Percentiles rank a stretch among this genome's conserved stretches.
Conservation (phyloP, 768 basidiomycete species). For the Hygrophoropsis aurantiaca region DNA sequence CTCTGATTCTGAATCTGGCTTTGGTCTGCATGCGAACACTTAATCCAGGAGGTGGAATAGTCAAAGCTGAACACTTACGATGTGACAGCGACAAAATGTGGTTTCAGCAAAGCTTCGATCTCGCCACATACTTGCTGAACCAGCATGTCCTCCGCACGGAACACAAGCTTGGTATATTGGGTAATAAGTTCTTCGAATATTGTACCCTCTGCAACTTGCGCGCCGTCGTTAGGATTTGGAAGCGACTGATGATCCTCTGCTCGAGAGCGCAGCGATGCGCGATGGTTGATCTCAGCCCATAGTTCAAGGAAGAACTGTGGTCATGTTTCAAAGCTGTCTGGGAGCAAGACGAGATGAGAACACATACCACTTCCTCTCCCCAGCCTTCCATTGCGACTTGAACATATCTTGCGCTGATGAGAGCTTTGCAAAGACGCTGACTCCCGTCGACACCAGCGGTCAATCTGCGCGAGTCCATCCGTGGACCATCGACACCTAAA, state of each 20-base stretch:
- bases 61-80: conserved; percentile 32
- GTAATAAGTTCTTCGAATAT: conserved; percentile 78
- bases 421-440: conserved; percentile 81
- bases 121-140: conserved; percentile 81
- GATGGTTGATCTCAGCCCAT: conserved; percentile 74
- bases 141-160: conserved; percentile 85
- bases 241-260: conserved; percentile 50
- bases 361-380: conserved; percentile 86
- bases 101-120: conserved; percentile 71
- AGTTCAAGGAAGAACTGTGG: conserved; percentile 89
- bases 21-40: conserved; percentile 9
- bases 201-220: conserved; percentile 52
- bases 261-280: conserved; percentile 55
- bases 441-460: conserved; percentile 85
- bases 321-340: not conserved
- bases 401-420: conserved; percentile 78
- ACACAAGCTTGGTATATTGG: conserved; percentile 58
- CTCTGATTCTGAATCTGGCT: conserved; percentile 7
- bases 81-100: conserved; percentile 61
- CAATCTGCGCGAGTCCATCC: conserved; percentile 55
- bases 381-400: conserved; percentile 69
- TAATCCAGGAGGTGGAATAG: conserved; percentile 1
- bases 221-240: conserved; percentile 40
- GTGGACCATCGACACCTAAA: conserved; percentile 50
- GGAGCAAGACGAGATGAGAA: conserved; percentile 2